Percentiles rank a stretch among this genome's conserved stretches.
phyloP scores from a whole-genome alignment of 345 rosid genomes.

The Excoecaria agallocha region DNA sequence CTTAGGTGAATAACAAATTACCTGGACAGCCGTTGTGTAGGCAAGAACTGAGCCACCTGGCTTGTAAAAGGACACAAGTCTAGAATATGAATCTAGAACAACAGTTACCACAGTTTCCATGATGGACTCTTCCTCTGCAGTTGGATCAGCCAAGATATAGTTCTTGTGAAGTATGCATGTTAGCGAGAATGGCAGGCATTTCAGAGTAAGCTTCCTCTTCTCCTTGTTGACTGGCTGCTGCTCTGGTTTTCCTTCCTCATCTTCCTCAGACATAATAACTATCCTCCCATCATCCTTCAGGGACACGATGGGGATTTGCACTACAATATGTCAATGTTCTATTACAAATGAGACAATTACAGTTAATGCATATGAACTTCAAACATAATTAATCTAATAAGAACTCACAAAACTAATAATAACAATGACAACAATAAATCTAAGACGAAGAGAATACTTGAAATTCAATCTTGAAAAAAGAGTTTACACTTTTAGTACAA shows the following conservation, averaged over 20 bases:
- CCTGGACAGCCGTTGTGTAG: constrained; percentile 59
- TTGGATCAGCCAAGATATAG: constrained; percentile 81
- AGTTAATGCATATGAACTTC: not conserved
- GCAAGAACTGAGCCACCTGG: constrained; percentile 84
- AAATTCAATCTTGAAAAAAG: not conserved
- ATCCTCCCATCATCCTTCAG: constrained; percentile 77
- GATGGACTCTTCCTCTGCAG: constrained; percentile 79
- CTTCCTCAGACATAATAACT: constrained; percentile 45
- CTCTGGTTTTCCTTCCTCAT: constrained; percentile 38
- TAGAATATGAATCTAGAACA: constrained; percentile 66
- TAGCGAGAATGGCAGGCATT: constrained; percentile 66
- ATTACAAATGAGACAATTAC: constrained; percentile 7
- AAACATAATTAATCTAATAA: not conserved
- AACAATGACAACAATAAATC: not conserved
- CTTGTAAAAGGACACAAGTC: constrained; percentile 71
- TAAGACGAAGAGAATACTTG: not conserved
- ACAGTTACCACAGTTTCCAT: constrained; percentile 76
- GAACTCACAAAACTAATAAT: not conserved
- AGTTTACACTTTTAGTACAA: not conserved
- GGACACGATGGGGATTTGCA: constrained; percentile 76
- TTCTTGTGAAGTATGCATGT: constrained; percentile 75
- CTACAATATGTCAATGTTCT: constrained; percentile 40
- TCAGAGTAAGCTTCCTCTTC: constrained; percentile 65
- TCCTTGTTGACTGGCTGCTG: constrained; percentile 65
- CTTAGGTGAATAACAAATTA: constrained; percentile 24